Base-by-base conservation (phyloP, 345 rosid species). In the Rhodomyrtus tomentosa region DNA sequence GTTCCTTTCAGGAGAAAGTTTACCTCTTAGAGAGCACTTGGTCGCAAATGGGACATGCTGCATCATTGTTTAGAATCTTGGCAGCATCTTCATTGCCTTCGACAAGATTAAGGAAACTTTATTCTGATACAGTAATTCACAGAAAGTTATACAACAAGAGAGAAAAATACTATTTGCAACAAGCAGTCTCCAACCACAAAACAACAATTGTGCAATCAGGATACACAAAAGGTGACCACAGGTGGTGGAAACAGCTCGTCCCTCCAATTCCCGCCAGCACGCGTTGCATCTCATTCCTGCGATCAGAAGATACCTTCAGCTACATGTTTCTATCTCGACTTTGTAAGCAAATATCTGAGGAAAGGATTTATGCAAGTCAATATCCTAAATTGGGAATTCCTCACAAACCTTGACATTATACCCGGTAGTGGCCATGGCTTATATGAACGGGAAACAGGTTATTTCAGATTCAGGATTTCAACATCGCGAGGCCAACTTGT, bases 11-110 rank as follows among this genome's bases (percentile, higher is more conserved):
- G 76, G 45, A 68, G 76, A 13, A 38, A 32, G 45, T 68, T 68
- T 84, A 92, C 99, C 99, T 95, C 93, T 95, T 95, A 56, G 99
- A 95, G 51, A 97, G 99, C 87, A 94, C 98, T 90, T 94, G 98
- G 89, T 95, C 99, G 87, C 99, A 97, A 68, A 97, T 87, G 74
- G 98, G 99, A 85, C 98, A 97, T 48, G 98, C 94, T 55, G 91
- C 99, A 90, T 97, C 99, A 80, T 91, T 95, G 85, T 89, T 92
- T 82, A 95, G 94, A 87, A 97, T 95, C 93, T 95, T 97, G 92
- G 84, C 87, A 12, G 98, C 99, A 89, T 97, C 99, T 88, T 95
- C 99, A 82, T 92, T 90, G 82, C 99, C 98, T 97, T 87, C 88
- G 88, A 90, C 40, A 40, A 53, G 56, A 90, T 92, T 89, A 91